Evolutionary conservation across 176 grass and related monocot genomes (phyloP).

Genomic region (Dactylis glomerata): DNA sequence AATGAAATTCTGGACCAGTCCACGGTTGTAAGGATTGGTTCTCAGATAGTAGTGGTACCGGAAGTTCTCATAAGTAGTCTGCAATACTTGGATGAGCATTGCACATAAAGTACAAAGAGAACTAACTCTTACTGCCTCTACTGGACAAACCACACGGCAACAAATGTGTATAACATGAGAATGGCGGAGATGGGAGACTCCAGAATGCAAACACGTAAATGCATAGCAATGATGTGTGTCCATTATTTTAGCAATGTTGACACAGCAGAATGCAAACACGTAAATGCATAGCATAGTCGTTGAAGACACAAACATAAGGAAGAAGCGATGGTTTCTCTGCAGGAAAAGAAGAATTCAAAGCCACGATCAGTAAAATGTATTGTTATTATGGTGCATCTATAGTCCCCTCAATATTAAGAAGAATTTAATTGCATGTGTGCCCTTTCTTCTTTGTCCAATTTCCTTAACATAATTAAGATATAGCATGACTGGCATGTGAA

Average conservation of each 20-base stretch:
- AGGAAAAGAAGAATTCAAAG: slow-evolving; percentile 33
- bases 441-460: neutral
- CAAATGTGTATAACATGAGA: slow-evolving; percentile 86
- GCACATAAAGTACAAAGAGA: slow-evolving; percentile 6
- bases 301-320: slow-evolving; percentile 88
- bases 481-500: neutral
- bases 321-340: slow-evolving; percentile 94
- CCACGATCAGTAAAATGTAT: slow-evolving; percentile 22
- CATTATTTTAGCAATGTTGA: slow-evolving; percentile 73
- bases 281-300: slow-evolving; percentile 76
- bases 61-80: slow-evolving; percentile 99
- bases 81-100: slow-evolving; percentile 26
- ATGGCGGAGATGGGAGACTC: slow-evolving; percentile 74
- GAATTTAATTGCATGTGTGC: neutral
- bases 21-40: slow-evolving; percentile 82
- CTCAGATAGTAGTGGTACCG: slow-evolving; percentile 68
- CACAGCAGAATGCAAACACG: slow-evolving; percentile 85
- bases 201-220: slow-evolving; percentile 50
- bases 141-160: slow-evolving; percentile 72
- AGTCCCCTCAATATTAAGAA: neutral
- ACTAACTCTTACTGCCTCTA: neutral
- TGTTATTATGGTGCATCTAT: neutral
- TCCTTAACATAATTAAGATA: slow-evolving; percentile 14
- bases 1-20: slow-evolving; percentile 47
- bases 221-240: slow-evolving; percentile 42